Conservation (phyloP, 345 rosid genomes). For the Hypericum perforatum region DNA sequence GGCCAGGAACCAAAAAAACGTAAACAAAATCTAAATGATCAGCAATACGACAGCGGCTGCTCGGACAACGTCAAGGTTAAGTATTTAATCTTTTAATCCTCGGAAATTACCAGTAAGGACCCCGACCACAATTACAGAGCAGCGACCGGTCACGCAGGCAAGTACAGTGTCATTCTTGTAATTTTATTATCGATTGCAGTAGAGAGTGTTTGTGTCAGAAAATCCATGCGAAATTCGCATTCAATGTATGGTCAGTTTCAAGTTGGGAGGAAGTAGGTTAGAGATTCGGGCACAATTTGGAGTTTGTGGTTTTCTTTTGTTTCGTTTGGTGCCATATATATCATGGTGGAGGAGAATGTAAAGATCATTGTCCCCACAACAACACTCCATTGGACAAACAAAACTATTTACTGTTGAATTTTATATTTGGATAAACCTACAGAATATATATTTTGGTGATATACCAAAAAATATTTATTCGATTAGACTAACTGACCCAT, state of each 20-base stretch:
- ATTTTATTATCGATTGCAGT: conserved; percentile 8
- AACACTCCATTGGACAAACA: no score
- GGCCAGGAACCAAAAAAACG: conserved; percentile 41
- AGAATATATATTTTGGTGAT: no score
- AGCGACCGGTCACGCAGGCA: not conserved
- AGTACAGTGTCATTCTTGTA: conserved; percentile 22
- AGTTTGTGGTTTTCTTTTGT: not conserved
- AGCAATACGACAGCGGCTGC: conserved; percentile 1
- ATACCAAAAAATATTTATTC: no score
- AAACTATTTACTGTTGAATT: no score
- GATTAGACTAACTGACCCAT: no score
- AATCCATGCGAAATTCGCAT: conserved; percentile 65
- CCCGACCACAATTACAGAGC: no score
- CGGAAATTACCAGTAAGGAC: no score
- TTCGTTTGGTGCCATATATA: no score
- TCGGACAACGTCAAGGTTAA: not conserved
- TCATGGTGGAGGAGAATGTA: no score
- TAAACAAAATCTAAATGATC: conserved; percentile 28
- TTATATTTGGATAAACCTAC: no score
- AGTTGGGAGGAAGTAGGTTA: not conserved
- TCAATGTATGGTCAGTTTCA: conserved; percentile 55
- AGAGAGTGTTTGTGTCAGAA: conserved; percentile 52
- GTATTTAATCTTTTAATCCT: no score
- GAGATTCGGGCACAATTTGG: conserved; percentile 2
- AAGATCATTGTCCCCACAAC: no score